Evolutionary conservation across 768 basidiomycete species (phyloP), one percentile per base, ranked within the genome.

Genomic region (Pulveroboletus sp.): DNA sequence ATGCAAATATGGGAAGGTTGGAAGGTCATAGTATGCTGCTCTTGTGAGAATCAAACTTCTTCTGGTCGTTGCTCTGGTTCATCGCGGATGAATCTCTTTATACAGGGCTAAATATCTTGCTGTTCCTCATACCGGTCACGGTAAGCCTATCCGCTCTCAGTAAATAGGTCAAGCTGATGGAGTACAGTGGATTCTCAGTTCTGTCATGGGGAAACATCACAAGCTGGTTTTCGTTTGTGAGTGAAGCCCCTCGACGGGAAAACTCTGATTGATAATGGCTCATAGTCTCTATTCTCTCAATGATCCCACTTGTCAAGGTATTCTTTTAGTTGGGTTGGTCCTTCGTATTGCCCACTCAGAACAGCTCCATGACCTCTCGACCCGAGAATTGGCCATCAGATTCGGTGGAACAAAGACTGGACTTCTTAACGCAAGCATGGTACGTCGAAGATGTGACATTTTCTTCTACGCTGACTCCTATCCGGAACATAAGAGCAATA

Each of bases 221-320:
- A 76, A 72, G 5, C 60, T 86, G 18, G 74, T 82, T 21, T 89
- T 89, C 58, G 66, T 77, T 32, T 76, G 88, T 86, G 55, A 64
- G 82, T 64, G 13, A 21, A 17, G 11, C 27, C 31, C 37, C 7
- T 42, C 5, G 17, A 32, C 14, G 38, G n/a, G 21, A 38, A 30
- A 31, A 32, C 24, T 4, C 45, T 31, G 5, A 10, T 26, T 43
- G n/a, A 46, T 27, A 6, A 28, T 37, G 14, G 9, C 9, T 7
- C 46, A 15, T 53, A 88, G 85, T 82, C 47, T 84, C 78, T 52
- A 73, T 84, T 54, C 68, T 88, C 26, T 78, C 85, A 9, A 78
- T 93, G 66, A 78, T 91, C 26, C 91, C 90, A 4, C 75, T 91
- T 27, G 88, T 90, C 43, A 84, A 86, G 70, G 85, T 86, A 56